These are phyloP conservation scores for Saxophila tyrrhenica DNA, from an alignment of 495 filamentous ascomycete genomes.

Conservation along the genomic window DNA sequence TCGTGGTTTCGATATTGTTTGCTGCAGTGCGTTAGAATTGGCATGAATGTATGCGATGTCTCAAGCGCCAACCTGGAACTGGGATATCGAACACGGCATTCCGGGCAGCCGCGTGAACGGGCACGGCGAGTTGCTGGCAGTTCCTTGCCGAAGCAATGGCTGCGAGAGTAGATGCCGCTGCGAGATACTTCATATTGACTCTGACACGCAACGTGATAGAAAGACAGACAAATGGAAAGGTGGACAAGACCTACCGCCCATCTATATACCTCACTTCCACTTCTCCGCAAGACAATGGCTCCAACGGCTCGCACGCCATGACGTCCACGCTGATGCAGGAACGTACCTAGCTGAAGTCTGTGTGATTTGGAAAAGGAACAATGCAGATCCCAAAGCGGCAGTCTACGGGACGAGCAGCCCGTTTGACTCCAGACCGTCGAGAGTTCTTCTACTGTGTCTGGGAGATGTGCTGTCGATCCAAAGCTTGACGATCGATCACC, in stretches of 20 bases:
- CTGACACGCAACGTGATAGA: background rate
- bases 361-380: constrained; percentile 3
- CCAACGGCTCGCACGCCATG: too few relatives aligned
- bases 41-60: background rate
- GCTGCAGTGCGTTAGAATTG: background rate
- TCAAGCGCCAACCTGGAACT: constrained; percentile 19
- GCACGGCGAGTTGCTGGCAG: constrained; percentile 33
- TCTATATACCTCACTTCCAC: background rate
- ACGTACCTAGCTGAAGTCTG: background rate
- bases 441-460: background rate
- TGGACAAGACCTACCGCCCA: background rate
- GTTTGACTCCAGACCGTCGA: background rate
- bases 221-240: background rate
- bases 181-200: constrained; percentile 10
- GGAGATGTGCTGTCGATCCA: background rate
- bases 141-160: constrained; percentile 23
- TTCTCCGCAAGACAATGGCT: too few relatives aligned
- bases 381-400: too few relatives aligned
- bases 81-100: constrained; percentile 30
- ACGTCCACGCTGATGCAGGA: background rate
- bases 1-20: constrained; percentile 32
- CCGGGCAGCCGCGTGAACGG: constrained; percentile 28
- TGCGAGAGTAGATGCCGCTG: constrained; percentile 10
- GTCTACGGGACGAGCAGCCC: background rate
- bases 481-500: background rate